These are phyloP conservation scores for Moringa oleifera DNA, from an alignment of 345 rosid genomes.

Conservation along the genomic window DNA sequence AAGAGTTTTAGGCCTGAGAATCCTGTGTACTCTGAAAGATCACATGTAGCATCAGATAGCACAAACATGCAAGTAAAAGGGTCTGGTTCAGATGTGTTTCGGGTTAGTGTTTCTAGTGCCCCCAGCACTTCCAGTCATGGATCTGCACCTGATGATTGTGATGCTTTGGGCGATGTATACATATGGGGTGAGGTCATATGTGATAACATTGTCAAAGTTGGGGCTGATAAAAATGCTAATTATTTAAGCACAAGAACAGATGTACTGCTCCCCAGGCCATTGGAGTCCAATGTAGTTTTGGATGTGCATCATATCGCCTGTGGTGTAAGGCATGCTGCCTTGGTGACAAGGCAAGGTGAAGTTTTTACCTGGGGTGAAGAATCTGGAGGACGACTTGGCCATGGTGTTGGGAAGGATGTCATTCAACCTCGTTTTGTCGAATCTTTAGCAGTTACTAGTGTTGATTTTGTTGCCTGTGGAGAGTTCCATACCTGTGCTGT, in stretches of 20 bases:
- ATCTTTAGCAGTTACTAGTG: conserved; percentile 51
- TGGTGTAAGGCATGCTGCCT: conserved; percentile 87
- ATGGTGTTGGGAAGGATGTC: conserved; percentile 75
- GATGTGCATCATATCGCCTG: conserved; percentile 90
- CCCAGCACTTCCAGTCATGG: conserved; percentile 98
- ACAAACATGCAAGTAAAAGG: conserved; percentile 83
- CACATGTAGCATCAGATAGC: conserved; percentile 84
- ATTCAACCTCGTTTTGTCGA: conserved; percentile 74
- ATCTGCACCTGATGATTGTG: conserved; percentile 92
- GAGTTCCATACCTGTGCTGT: conserved; percentile 96
- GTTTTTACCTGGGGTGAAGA: conserved; percentile 97
- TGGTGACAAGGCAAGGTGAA: conserved; percentile 91
- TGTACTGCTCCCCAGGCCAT: conserved; percentile 66
- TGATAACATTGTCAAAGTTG: conserved; percentile 54
- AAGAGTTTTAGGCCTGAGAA: conserved; percentile 50
- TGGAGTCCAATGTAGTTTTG: conserved; percentile 79
- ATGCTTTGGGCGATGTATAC: conserved; percentile 95
- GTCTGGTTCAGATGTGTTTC: conserved; percentile 78
- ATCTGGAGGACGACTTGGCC: conserved; percentile 95
- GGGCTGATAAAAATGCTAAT: conserved; percentile 50
- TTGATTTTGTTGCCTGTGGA: conserved; percentile 90
- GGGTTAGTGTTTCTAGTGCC: conserved; percentile 94
- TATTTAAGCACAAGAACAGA: conserved; percentile 59
- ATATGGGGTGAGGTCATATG: conserved; percentile 92
- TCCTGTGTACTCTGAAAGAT: conserved; percentile 58